A percentile compares a stretch with the other conserved stretches of the same genome.
Evolutionary conservation across 2,329 filamentous ascomycete genomes (phyloP).

Genomic region (Saccharata proteae): DNA sequence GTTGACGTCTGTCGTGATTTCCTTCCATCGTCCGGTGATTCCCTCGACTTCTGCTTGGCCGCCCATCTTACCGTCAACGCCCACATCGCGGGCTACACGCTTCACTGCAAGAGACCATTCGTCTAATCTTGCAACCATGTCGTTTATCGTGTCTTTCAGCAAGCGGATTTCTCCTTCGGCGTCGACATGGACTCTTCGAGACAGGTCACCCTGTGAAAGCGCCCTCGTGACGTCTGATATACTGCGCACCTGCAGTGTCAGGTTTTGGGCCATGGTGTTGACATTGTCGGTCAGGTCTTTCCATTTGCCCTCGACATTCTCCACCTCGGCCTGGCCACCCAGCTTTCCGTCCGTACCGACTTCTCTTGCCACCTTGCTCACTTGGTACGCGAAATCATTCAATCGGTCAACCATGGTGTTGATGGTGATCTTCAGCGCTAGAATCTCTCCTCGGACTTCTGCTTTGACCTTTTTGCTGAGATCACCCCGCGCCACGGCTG

Average conservation of each 20-base stretch:
- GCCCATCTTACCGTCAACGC: slow-evolving; percentile 96
- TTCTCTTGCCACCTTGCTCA: slow-evolving; percentile 53
- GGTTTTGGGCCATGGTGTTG: slow-evolving; percentile 54
- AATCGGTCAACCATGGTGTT: slow-evolving; percentile 56
- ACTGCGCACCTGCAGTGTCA: slow-evolving; percentile 63
- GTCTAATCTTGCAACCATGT: slow-evolving; percentile 93
- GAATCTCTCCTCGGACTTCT: slow-evolving; percentile 40
- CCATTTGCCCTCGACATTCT: slow-evolving; percentile 56
- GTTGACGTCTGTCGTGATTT: slow-evolving; percentile 94
- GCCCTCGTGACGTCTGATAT: slow-evolving; percentile 92
- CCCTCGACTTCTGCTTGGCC: slow-evolving; percentile 91
- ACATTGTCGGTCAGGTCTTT: slow-evolving; percentile 56
- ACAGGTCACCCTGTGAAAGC: slow-evolving; percentile 92
- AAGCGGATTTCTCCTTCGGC: slow-evolving; percentile 91
- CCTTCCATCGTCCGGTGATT: slow-evolving; percentile 90
- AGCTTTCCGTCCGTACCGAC: slow-evolving; percentile 53
- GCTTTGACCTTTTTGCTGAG: slow-evolving; percentile 40
- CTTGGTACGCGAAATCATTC: slow-evolving; percentile 52
- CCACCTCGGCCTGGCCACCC: slow-evolving; percentile 52
- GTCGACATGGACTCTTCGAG: slow-evolving; percentile 87
- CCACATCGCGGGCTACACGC: slow-evolving; percentile 88
- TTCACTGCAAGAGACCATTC: slow-evolving; percentile 96
- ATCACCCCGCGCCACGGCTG: slow-evolving; percentile 39
- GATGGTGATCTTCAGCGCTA: slow-evolving; percentile 71
- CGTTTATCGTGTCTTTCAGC: slow-evolving; percentile 92